A percentile compares a stretch with the other conserved stretches of the same genome.
Evolutionary conservation across 768 basidiomycete genomes (phyloP).

Genomic region (Psilocybe azurescens): DNA sequence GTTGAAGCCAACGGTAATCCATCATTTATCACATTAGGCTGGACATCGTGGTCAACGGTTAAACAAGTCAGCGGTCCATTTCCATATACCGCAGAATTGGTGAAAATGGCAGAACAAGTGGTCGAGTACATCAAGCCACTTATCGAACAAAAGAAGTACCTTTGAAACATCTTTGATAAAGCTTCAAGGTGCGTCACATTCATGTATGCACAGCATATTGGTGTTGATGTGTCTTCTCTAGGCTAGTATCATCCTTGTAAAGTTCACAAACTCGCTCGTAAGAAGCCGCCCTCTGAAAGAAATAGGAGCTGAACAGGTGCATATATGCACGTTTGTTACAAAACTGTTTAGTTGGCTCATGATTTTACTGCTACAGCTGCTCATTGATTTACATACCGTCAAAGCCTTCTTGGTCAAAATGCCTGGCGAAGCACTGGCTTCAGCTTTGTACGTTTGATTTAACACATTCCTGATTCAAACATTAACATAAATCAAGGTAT

Average conservation of each 20-base stretch:
- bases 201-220: not conserved
- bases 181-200: slow-evolving; percentile 73
- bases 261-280: slow-evolving; percentile 90
- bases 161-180: slow-evolving; percentile 93
- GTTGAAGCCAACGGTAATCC: slow-evolving; percentile 84
- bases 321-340: not conserved
- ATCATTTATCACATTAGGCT: slow-evolving; percentile 75
- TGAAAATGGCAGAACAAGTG: slow-evolving; percentile 75
- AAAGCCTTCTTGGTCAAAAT: slow-evolving; percentile 84
- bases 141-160: slow-evolving; percentile 94
- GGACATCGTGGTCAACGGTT: slow-evolving; percentile 77
- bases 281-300: slow-evolving; percentile 90
- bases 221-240: not conserved
- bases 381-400: slow-evolving; percentile 89
- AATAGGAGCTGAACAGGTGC: slow-evolving; percentile 93
- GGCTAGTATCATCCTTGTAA: slow-evolving; percentile 77
- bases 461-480: slow-evolving; percentile 16
- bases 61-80: slow-evolving; percentile 91
- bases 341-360: not conserved
- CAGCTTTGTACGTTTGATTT: slow-evolving; percentile 50
- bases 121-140: slow-evolving; percentile 78
- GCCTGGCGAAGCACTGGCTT: slow-evolving; percentile 73
- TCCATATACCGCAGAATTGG: slow-evolving; percentile 77
- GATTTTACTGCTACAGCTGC: slow-evolving; percentile 37
- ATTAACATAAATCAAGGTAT: slow-evolving; percentile 56